These are phyloP conservation scores for Cyclaneusma minus DNA, from an alignment of 2,329 filamentous ascomycete genomes.

Conservation along the genomic window DNA sequence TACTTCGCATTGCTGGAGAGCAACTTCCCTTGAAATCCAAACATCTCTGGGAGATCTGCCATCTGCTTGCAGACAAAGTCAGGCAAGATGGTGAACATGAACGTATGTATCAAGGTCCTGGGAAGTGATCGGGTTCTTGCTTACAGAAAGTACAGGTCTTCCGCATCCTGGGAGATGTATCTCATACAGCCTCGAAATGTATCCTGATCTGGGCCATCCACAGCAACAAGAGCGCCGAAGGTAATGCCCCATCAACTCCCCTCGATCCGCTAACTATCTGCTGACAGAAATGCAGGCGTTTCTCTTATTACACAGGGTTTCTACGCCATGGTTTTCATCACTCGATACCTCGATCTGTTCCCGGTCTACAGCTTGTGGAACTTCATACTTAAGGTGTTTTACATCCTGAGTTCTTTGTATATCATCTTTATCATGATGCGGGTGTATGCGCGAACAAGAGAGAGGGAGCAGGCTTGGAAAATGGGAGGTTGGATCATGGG, in stretches of 20 bases:
- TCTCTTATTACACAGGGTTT: conserved; percentile 83
- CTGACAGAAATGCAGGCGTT: conserved; percentile 40
- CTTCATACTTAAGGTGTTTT: conserved; percentile 76
- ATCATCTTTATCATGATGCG: conserved; percentile 80
- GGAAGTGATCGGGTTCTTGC: too few species aligned
- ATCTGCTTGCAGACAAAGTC: too few species aligned
- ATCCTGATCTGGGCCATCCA: conserved; percentile 88
- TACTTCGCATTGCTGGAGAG: too few species aligned
- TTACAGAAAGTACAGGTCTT: conserved; percentile 36
- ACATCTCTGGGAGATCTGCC: too few species aligned
- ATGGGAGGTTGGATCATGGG: conserved; percentile 55
- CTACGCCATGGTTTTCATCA: conserved; percentile 73
- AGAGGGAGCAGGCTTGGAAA: conserved; percentile 89
- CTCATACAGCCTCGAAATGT: conserved; percentile 73
- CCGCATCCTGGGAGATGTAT: conserved; percentile 69
- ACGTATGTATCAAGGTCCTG: too few species aligned
- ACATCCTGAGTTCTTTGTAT: conserved; percentile 70
- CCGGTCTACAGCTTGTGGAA: conserved; percentile 41
- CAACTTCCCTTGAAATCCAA: too few species aligned
- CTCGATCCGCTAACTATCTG: conserved; percentile 1
- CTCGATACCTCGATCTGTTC: conserved; percentile 78
- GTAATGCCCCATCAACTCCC: conserved; percentile 22
- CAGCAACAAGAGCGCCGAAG: conserved; percentile 74
- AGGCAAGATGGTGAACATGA: too few species aligned
- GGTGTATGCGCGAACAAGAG: conserved; percentile 72